Evolutionary conservation across 1,284 basidiomycete species (phyloP).

Genomic region (Pseudozyma flocculosa): DNA sequence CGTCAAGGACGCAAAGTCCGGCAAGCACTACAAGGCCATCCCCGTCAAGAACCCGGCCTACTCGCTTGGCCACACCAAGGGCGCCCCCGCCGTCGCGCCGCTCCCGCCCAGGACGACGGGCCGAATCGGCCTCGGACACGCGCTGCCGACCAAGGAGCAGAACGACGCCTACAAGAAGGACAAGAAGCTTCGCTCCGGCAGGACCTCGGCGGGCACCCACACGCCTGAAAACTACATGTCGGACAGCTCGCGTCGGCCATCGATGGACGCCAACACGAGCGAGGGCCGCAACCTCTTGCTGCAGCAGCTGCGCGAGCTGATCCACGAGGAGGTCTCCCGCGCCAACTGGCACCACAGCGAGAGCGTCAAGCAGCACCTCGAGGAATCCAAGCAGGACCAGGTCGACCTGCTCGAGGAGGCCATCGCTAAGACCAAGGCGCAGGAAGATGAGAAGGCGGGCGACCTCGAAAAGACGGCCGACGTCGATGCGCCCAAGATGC

Average conservation of each 20-base stretch:
- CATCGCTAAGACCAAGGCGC: slow-evolving; percentile 15
- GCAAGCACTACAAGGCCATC: slow-evolving; percentile 39
- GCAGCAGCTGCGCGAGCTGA: slow-evolving; percentile 23
- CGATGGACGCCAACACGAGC: slow-evolving; percentile 28
- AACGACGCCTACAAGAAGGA: slow-evolving; percentile 25
- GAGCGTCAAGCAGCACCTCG: slow-evolving; percentile 26
- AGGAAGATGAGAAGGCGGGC: slow-evolving; percentile 1
- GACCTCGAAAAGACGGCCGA: no score
- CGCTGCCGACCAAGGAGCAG: slow-evolving; percentile 33
- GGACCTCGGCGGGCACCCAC: neutral
- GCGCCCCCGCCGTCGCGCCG: slow-evolving; percentile 15
- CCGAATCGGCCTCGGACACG: slow-evolving; percentile 29
- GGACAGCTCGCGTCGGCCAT: slow-evolving; percentile 6
- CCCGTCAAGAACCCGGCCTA: slow-evolving; percentile 21
- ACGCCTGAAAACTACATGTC: neutral
- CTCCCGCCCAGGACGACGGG: slow-evolving; percentile 8
- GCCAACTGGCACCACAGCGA: slow-evolving; percentile 34
- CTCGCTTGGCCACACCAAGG: slow-evolving; percentile 31
- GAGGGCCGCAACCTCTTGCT: slow-evolving; percentile 27
- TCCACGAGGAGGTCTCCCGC: slow-evolving; percentile 37
- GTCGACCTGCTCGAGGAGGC: slow-evolving; percentile 13
- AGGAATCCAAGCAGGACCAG: slow-evolving; percentile 12
- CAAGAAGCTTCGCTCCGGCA: slow-evolving; percentile 6
- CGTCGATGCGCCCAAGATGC: no score
- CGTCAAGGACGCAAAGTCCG: slow-evolving; percentile 36